Evolutionary conservation across 106 monocot species (phyloP).

Genomic region (Triglochin maritima): DNA sequence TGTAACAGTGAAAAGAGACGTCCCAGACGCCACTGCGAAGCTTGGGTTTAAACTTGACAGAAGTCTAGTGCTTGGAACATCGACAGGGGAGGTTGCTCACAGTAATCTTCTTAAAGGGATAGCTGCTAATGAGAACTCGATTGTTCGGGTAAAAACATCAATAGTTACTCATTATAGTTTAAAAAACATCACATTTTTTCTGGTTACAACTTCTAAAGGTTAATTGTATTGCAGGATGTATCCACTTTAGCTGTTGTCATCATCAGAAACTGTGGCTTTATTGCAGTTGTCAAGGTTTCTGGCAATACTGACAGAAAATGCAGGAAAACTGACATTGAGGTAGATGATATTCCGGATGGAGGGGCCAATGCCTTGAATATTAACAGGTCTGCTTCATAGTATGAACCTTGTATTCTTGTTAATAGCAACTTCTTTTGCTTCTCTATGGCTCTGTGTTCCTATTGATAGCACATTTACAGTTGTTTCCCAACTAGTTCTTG

Average conservation of each 20-base stretch:
- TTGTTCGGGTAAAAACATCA: constrained; percentile 47
- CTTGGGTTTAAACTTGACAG: constrained; percentile 53
- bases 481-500: not conserved
- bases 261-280: constrained; percentile 78
- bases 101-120: constrained; percentile 92
- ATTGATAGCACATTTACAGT: too few relatives aligned
- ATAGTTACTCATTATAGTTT: not conserved
- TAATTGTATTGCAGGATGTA: constrained; percentile 46
- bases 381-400: constrained; percentile 49
- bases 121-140: constrained; percentile 73
- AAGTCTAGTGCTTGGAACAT: constrained; percentile 24
- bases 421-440: too few relatives aligned
- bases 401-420: not conserved
- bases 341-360: constrained; percentile 77
- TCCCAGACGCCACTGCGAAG: constrained; percentile 47
- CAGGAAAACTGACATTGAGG: constrained; percentile 21
- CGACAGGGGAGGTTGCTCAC: constrained; percentile 30
- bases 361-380: constrained; percentile 81
- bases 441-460: too few relatives aligned
- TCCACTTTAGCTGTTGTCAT: constrained; percentile 58
- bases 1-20: constrained; percentile 51
- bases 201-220: not conserved
- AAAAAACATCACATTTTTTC: not conserved
- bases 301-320: constrained; percentile 13
- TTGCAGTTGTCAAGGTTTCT: constrained; percentile 56